Base-by-base conservation (phyloP, 139 green algal genomes). In the Chlorella sp. region DNA sequence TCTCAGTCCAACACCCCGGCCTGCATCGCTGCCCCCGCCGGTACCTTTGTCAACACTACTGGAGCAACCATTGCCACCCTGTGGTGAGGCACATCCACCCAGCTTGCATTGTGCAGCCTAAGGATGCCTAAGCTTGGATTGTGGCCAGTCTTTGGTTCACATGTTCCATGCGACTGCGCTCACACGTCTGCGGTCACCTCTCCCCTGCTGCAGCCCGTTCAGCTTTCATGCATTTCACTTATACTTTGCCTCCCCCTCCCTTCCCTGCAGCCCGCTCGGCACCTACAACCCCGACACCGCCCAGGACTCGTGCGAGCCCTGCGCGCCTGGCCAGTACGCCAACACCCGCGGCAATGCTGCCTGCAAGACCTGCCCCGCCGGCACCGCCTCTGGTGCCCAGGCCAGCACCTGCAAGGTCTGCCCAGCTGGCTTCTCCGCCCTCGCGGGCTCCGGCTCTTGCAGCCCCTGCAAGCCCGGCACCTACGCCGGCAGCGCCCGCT, bases 321-420 rank as follows among this genome's bases (percentile, higher is more conserved):
- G 76, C 76, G 25, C 76, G 18, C 76, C 76, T 13, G 76, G 76
- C 36, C 60, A 82, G 76, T 82, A 82, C 28, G 57, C 76, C 17
- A 73, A 39, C 76, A 72, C 60, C 26, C 26, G 41, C 11, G 76
- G 76, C 38, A 73, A 63, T 60, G 73, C 62, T 36, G 28, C 57
- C 30, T 82, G 76, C 57, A 82, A 82, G 60, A 73, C 60, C 60
- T 82, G 76, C 76, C 76, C 76, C 17, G 57, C 60, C 41, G 76
- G 76, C 36, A 82, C 76, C 21, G 73, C 26, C 60, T 82, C 76
- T 6, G 26, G 26, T 1, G 76, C 25, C 36, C 17, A 26, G 12
- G 57, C 76, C 60, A 34, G 36, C 36, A 30, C 60, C 51, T 82
- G 76, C 76, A 28, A 12, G 2, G 2, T 28, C 16, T 82, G 76